A percentile compares a stretch with the other conserved stretches of the same genome.
Conservation (phyloP, 1,284 basidiomycete species). For the Anthracocystis setariae region DNA sequence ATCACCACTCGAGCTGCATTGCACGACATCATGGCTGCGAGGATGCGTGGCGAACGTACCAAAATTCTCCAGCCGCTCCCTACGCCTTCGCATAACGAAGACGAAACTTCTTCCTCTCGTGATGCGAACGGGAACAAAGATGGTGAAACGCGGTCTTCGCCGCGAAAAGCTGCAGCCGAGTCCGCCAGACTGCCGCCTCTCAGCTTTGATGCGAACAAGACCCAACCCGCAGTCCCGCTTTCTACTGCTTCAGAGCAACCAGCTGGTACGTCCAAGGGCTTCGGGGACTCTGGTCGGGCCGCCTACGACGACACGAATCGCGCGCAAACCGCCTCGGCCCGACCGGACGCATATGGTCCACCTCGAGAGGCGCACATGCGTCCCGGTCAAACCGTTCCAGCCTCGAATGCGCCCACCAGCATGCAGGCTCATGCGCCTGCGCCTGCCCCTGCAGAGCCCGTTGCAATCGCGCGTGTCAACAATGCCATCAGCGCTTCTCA, state of each 20-base stretch:
- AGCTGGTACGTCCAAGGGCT: conserved; percentile 17
- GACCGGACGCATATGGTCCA: conserved; percentile 22
- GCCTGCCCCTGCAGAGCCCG: conserved; percentile 15
- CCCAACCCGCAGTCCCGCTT: conserved; percentile 6
- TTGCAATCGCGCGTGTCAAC: conserved; percentile 14
- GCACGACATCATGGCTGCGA: conserved; percentile 65
- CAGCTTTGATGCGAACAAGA: conserved; percentile 34
- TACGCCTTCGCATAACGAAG: conserved; percentile 36
- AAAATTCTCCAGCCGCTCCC: conserved; percentile 63
- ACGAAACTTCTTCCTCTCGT: neutral
- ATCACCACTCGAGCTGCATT: conserved; percentile 56
- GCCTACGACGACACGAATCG: conserved; percentile 11
- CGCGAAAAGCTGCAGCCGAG: conserved; percentile 23
- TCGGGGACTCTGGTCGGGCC: conserved; percentile 25
- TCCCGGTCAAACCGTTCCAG: conserved; percentile 12
- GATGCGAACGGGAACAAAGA: conserved; percentile 12
- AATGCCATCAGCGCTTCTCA: conserved; percentile 11
- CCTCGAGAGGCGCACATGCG: conserved; percentile 8
- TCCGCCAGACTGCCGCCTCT: conserved; percentile 45
- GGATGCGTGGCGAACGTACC: conserved; percentile 65
- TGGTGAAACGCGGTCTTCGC: conserved; percentile 14
- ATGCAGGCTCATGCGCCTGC: conserved; percentile 10
- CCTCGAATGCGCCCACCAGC: conserved; percentile 2
- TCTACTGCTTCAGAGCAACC: conserved; percentile 14
- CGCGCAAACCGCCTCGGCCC: conserved; percentile 13